These are phyloP conservation scores for Podaxis rugospora DNA, from an alignment of 768 basidiomycete species.

Conservation along the genomic window DNA sequence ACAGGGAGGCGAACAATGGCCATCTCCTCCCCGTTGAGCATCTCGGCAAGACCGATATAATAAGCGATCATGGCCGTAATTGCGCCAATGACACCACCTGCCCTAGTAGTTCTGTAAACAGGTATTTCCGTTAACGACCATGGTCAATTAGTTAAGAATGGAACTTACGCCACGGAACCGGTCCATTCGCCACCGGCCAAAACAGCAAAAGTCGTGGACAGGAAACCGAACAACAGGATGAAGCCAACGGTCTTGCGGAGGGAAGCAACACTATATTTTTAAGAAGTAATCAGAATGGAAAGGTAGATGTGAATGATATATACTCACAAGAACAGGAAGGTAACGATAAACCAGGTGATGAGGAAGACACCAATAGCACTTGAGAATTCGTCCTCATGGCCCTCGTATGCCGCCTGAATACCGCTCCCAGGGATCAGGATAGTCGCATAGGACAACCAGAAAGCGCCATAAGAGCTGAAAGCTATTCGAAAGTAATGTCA, in stretches of 20 bases:
- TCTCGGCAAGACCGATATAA: slow-evolving; percentile 41
- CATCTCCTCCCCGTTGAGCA: slow-evolving; percentile 36
- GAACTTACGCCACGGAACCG: slow-evolving; percentile 23
- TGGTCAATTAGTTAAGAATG: not conserved
- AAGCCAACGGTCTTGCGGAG: slow-evolving; percentile 36
- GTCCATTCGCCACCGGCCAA: slow-evolving; percentile 38
- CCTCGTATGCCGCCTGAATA: slow-evolving; percentile 47
- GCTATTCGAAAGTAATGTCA: slow-evolving; percentile 34
- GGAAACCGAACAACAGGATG: slow-evolving; percentile 31
- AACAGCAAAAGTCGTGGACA: slow-evolving; percentile 36
- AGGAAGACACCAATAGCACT: slow-evolving; percentile 72
- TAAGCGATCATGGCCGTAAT: slow-evolving; percentile 45
- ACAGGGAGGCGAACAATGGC: slow-evolving; percentile 36
- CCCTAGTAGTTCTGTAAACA: slow-evolving; percentile 28
- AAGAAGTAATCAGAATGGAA: not conserved
- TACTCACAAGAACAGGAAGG: slow-evolving; percentile 61
- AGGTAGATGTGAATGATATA: not conserved
- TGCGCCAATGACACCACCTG: slow-evolving; percentile 41
- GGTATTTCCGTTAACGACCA: not conserved
- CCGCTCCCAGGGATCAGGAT: slow-evolving; percentile 72
- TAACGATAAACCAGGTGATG: slow-evolving; percentile 69
- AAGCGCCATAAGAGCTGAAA: slow-evolving; percentile 80
- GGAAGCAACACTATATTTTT: slow-evolving; percentile 27
- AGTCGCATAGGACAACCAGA: slow-evolving; percentile 82
- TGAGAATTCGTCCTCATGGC: slow-evolving; percentile 30